Evolutionary conservation across 1,284 basidiomycete species (phyloP).

Genomic region (Cerioporus squamosus): DNA sequence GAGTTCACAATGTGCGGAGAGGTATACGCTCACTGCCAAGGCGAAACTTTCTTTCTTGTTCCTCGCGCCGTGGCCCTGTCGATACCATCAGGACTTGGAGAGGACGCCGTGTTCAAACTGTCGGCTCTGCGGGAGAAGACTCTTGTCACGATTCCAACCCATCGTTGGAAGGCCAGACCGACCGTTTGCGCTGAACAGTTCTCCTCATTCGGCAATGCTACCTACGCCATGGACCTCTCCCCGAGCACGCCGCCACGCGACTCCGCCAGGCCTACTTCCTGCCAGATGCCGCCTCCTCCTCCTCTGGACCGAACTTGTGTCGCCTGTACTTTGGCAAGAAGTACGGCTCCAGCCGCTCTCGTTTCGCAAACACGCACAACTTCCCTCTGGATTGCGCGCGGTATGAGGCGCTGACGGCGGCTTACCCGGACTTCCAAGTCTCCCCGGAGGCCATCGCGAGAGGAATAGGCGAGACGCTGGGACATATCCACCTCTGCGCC

Average conservation of each 20-base stretch:
- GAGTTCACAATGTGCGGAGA: too few relatives aligned
- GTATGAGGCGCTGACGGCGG: conserved; percentile 13
- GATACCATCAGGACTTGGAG: too few relatives aligned
- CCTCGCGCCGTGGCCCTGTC: too few relatives aligned
- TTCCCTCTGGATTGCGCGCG: conserved; percentile 27
- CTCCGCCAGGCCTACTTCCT: neutral
- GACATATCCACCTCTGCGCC: conserved; percentile 28
- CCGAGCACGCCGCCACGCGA: neutral
- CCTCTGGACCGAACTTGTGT: conserved; percentile 10
- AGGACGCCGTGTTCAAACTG: too few relatives aligned
- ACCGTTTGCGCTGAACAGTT: neutral
- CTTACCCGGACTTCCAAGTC: conserved; percentile 1
- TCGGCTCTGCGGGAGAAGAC: too few relatives aligned
- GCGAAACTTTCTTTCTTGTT: too few relatives aligned
- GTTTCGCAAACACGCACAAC: conserved; percentile 21
- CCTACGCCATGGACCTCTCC: conserved; percentile 13
- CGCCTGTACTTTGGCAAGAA: conserved; percentile 26
- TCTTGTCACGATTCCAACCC: conserved; percentile 8
- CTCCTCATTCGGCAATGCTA: neutral
- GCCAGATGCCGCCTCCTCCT: neutral
- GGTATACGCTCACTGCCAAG: too few relatives aligned
- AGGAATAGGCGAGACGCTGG: conserved; percentile 38
- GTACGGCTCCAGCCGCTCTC: neutral
- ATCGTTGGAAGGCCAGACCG: neutral
- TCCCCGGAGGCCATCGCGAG: conserved; percentile 26